These are phyloP conservation scores for Jatropha multifida DNA, from an alignment of 441 rosid species.

Conservation along the genomic window DNA sequence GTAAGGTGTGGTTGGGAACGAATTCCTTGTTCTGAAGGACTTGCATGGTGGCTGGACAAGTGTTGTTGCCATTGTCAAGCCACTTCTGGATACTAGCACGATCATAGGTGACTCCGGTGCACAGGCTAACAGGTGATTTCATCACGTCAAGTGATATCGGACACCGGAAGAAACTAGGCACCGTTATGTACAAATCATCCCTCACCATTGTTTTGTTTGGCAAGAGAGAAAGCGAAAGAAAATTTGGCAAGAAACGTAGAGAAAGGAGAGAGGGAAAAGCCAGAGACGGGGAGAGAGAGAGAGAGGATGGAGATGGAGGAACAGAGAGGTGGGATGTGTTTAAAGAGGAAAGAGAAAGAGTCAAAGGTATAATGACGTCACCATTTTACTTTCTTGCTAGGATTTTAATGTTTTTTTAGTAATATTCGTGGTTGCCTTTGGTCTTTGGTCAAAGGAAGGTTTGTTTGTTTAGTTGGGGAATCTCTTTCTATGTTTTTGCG, in stretches of 20 bases:
- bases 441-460: constrained; percentile 55
- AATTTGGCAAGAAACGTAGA: constrained; percentile 25
- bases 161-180: constrained; percentile 78
- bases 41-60: constrained; percentile 98
- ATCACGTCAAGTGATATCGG: constrained; percentile 92
- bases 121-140: constrained; percentile 86
- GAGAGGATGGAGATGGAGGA: constrained; percentile 22
- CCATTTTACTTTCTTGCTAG: constrained; percentile 10
- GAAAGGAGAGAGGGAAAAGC: background rate
- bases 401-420: constrained; percentile 1
- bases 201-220: constrained; percentile 51
- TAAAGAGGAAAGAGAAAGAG: constrained; percentile 41
- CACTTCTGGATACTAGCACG: constrained; percentile 81
- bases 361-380: constrained; percentile 63
- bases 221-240: constrained; percentile 22
- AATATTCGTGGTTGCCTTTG: constrained; percentile 23
- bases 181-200: constrained; percentile 64
- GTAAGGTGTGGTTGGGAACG: constrained; percentile 76
- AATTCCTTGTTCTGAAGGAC: constrained; percentile 60
- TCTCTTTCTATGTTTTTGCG: background rate
- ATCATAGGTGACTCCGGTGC: constrained; percentile 94
- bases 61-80: constrained; percentile 81
- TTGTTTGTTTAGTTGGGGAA: constrained; percentile 15
- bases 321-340: constrained; percentile 30
- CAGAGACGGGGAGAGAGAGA: background rate